Evolutionary conservation across 306 rosid species (phyloP), one percentile per base, ranked within the genome.

Genomic region (Cicer pinnatifidum): DNA sequence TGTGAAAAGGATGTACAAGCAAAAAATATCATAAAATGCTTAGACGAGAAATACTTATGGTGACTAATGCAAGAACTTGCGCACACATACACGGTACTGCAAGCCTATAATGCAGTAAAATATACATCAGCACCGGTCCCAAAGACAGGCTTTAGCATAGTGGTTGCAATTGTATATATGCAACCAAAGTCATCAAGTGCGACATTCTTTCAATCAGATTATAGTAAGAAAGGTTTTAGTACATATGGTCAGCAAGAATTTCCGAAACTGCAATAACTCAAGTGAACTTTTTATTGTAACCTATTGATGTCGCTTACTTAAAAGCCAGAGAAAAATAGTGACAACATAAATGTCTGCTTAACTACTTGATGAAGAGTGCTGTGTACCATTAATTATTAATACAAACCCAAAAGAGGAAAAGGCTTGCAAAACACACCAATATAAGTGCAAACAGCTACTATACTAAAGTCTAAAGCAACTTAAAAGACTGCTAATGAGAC

Each of bases 401-500:
- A 50, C 47, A 67, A 45, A 16, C 66, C 9, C 7, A n/a, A 28
- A 62, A 37, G 57, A 19, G 69, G 46, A 72, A 58, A 73, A 41
- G 43, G 35, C 51, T 59, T 0, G 47, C 1, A 6, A 40, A 67
- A 48, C 38, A 33, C 39, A 81, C 33, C 46, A 71, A 76, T 63
- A 47, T 37, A 71, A 56, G 44, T 11, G 61, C 33, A 52, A 38
- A 63, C 67, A 72, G 40, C 39, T 17, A 51, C 39, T 56, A 20
- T 37, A 60, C 45, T 37, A 12, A 35, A 63, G 35, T 47, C 35
- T 51, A 47, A 75, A 71, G 58, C 69, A 73, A 50, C 75, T 38
- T 23, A 47, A 62, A 48, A 57, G 48, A 66, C 8, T 57, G 65
- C n/a, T 57, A 65, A 64, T 28, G 46, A 59, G 39, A 43, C 47